Percentiles rank a stretch among this genome's conserved stretches.
phyloP scores from a whole-genome alignment of 306 rosid genomes.

The Prinsepia uniflora region DNA sequence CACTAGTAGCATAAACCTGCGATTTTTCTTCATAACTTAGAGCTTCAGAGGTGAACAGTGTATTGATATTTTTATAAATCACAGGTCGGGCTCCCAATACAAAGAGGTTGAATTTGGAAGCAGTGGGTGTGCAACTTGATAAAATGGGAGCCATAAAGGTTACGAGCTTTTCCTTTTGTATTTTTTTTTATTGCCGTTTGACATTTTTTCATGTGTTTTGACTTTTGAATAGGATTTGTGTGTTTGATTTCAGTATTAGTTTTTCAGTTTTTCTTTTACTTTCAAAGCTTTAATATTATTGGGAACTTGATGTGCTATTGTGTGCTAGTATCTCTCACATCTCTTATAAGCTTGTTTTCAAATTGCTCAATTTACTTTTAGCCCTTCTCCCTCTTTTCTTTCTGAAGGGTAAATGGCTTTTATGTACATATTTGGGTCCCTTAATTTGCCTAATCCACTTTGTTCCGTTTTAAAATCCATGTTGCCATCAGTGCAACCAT shows the following conservation, averaged over 20 bases:
- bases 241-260: conserved; percentile 7
- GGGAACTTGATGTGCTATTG: not conserved
- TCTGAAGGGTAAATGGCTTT: not conserved
- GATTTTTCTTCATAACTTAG: not conserved
- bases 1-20: not conserved
- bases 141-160: conserved; percentile 77
- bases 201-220: conserved; percentile 10
- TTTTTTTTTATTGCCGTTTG: conserved; percentile 22
- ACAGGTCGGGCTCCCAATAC: conserved; percentile 86
- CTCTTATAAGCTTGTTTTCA: not conserved
- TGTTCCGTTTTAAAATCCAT: too few species aligned
- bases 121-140: conserved; percentile 77
- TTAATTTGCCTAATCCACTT: not conserved
- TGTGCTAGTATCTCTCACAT: not conserved
- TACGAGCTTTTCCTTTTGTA: conserved; percentile 8
- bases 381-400: not conserved
- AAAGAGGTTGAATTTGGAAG: conserved; percentile 84
- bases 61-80: conserved; percentile 12
- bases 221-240: not conserved
- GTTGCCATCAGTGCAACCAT: not conserved
- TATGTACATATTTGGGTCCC: not conserved
- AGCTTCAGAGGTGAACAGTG: not conserved
- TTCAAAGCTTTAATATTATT: not conserved
- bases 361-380: not conserved
- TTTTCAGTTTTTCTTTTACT: not conserved